These are phyloP conservation scores for Fallopia convolvulus DNA, from an alignment of 148 eudicot species.

Conservation along the genomic window DNA sequence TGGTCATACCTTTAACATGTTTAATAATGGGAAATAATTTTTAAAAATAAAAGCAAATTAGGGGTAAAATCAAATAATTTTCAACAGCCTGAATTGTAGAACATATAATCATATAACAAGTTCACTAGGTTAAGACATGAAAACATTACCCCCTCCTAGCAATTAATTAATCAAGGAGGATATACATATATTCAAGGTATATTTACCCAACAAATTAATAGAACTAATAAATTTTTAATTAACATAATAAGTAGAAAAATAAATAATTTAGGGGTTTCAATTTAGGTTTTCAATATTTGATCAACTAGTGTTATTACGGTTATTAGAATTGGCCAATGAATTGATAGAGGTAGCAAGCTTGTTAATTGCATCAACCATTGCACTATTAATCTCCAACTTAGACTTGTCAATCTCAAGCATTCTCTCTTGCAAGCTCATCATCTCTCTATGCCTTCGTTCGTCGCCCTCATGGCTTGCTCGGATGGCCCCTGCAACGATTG, in stretches of 20 bases:
- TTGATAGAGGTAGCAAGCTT: constrained; percentile 72
- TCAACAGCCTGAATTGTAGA: background rate
- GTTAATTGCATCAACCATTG: constrained; percentile 63
- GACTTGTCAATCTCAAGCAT: constrained; percentile 62
- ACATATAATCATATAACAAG: background rate
- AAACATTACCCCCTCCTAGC: background rate
- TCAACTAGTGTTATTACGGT: constrained; percentile 7
- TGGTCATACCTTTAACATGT: background rate
- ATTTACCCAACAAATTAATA: constrained; percentile 2
- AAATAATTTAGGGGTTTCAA: background rate
- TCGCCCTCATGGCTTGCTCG: constrained; percentile 48
- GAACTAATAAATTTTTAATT: background rate
- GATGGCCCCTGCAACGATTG: constrained; percentile 52
- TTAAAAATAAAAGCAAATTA: background rate
- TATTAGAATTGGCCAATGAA: constrained; percentile 30
- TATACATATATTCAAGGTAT: background rate
- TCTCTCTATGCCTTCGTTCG: constrained; percentile 69
- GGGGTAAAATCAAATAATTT: background rate
- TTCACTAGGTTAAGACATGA: background rate
- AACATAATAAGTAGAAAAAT: background rate
- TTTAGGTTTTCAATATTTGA: background rate
- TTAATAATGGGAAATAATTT: background rate
- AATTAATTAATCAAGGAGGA: background rate
- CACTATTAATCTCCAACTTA: constrained; percentile 45
- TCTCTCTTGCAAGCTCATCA: constrained; percentile 48